A percentile compares a stretch with the other conserved stretches of the same genome.
Conservation (phyloP, 2,329 filamentous ascomycete genomes). For the Clonostachys rosea region DNA sequence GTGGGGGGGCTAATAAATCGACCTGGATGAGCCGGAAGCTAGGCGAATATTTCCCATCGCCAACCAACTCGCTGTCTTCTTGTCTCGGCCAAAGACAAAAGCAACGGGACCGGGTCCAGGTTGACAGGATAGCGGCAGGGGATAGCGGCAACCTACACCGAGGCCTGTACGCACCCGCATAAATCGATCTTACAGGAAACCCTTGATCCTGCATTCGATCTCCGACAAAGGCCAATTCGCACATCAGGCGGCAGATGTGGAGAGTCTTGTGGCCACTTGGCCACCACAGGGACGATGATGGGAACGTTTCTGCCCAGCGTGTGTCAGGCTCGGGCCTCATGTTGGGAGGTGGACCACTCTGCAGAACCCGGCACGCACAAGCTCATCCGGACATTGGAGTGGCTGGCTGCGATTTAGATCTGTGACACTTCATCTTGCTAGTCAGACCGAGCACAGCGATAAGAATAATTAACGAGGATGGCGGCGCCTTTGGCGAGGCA, state of each 20-base stretch:
- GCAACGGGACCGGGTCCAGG: slow-evolving; percentile 19
- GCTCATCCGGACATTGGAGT: slow-evolving; percentile 23
- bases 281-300: too few species aligned
- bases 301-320: too few species aligned
- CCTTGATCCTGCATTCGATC: slow-evolving; percentile 2
- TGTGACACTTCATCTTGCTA: slow-evolving; percentile 33
- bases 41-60: slow-evolving; percentile 1
- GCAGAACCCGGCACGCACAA: neutral
- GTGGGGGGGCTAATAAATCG: neutral
- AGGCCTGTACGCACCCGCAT: slow-evolving; percentile 15
- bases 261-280: too few species aligned
- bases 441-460: slow-evolving; percentile 4
- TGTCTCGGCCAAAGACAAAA: slow-evolving; percentile 10
- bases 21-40: neutral
- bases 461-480: neutral
- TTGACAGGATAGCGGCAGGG: slow-evolving; percentile 20
- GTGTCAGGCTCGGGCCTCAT: too few species aligned
- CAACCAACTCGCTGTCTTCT: slow-evolving; percentile 1
- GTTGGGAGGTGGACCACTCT: too few species aligned
- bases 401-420: slow-evolving; percentile 24
- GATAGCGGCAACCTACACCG: slow-evolving; percentile 8
- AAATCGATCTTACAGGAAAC: slow-evolving; percentile 20
- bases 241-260: too few species aligned
- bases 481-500: too few species aligned
- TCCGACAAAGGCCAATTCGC: neutral